Conservation (phyloP, 495 filamentous ascomycete species). For the Penicillium diatomitis region DNA sequence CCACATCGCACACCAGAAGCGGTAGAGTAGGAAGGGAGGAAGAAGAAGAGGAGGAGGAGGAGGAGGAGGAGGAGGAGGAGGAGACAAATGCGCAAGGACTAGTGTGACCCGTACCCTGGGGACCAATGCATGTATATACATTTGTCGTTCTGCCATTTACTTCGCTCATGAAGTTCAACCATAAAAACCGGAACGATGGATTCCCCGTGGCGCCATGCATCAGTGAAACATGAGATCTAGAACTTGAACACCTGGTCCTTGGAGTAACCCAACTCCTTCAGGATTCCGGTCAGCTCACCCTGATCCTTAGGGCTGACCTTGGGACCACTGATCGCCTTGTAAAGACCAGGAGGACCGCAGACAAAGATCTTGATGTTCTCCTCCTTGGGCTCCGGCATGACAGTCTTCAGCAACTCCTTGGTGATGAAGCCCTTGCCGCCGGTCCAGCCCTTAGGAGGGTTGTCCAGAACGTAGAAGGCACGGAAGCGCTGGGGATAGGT, state of each 20-base stretch:
- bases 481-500: constrained; percentile 87
- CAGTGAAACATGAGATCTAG: constrained; percentile 32
- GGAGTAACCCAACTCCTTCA: constrained; percentile 86
- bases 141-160: background rate
- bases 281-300: constrained; percentile 72
- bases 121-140: constrained; percentile 15
- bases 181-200: too few species aligned
- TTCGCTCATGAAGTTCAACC: background rate
- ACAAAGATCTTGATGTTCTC: constrained; percentile 90
- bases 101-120: too few species aligned
- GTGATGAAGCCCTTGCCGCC: constrained; percentile 68
- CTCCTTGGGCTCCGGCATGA: constrained; percentile 78
- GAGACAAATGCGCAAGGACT: too few species aligned
- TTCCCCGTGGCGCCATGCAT: too few species aligned
- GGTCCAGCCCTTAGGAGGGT: constrained; percentile 72
- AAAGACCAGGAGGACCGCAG: constrained; percentile 85
- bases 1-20: background rate
- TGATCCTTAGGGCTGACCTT: constrained; percentile 90
- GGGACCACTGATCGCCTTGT: constrained; percentile 79
- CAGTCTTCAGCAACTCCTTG: constrained; percentile 87
- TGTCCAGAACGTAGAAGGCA: constrained; percentile 82
- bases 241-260: constrained; percentile 99
- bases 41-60: too few species aligned
- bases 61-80: too few species aligned
- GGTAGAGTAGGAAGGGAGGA: too few species aligned